Conservation (phyloP, 2,329 filamentous ascomycete species). For the Alternaria sp. region DNA sequence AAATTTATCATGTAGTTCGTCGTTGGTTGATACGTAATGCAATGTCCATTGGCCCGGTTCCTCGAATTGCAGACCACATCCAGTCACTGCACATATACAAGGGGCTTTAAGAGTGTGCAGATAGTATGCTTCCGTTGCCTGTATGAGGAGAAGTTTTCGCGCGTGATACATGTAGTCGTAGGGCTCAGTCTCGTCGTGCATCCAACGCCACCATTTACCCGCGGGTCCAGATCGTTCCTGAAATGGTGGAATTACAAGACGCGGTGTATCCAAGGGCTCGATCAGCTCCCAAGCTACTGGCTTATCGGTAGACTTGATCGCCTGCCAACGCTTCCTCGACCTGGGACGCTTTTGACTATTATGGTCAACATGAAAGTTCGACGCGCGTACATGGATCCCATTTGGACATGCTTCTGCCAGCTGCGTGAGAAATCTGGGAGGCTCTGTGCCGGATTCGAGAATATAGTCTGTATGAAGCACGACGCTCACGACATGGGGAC, state of each 20-base stretch:
- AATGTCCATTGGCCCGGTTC: neutral
- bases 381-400: neutral
- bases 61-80: neutral
- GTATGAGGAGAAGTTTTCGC: neutral
- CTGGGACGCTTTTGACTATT: neutral
- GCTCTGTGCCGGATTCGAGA: neutral
- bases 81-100: neutral
- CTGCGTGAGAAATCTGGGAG: neutral
- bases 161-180: neutral
- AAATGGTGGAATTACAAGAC: neutral
- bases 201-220: neutral
- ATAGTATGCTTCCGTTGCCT: neutral
- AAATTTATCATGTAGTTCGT: too few species aligned
- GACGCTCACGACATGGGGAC: neutral
- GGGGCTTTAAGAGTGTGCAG: neutral
- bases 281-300: neutral
- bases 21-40: neutral
- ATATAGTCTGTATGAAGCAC: neutral
- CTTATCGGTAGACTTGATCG: neutral
- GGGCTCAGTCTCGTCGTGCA: neutral
- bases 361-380: neutral
- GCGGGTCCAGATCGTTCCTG: neutral
- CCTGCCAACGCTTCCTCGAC: neutral
- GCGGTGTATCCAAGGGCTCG: neutral
- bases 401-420: neutral